phyloP scores from a whole-genome alignment of 768 basidiomycete genomes.

The Guyanaporus albipodus region DNA sequence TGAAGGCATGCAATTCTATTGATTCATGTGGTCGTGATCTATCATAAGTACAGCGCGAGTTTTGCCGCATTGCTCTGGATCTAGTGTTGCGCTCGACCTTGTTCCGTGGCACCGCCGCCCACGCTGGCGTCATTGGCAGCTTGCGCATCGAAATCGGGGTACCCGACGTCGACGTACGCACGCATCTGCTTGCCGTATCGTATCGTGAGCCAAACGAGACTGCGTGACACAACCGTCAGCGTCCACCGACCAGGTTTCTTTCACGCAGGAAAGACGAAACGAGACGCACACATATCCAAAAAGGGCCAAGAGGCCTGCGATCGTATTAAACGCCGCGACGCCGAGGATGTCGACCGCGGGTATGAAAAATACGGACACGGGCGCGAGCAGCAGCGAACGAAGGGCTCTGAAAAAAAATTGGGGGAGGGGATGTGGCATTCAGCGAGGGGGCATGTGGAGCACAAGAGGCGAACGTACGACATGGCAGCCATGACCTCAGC shows the following conservation, averaged over 20 bases:
- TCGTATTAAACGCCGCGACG: conserved; percentile 43
- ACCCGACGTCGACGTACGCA: conserved; percentile 54
- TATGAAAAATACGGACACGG: conserved; percentile 13
- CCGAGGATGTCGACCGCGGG: conserved; percentile 51
- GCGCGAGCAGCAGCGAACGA: conserved; percentile 18
- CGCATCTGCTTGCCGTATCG: conserved; percentile 55
- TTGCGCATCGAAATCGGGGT: conserved; percentile 31
- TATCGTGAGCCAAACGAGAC: conserved; percentile 50
- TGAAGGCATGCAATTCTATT: too few species aligned
- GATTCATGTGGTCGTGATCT: too few species aligned
- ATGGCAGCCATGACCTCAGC: conserved; percentile 59
- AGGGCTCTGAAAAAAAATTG: conserved; percentile 11
- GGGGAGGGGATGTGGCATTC: not conserved
- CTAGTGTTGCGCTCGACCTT: not conserved
- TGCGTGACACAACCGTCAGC: conserved; percentile 23
- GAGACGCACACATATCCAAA: conserved; percentile 49
- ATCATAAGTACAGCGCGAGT: too few species aligned
- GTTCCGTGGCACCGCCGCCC: not conserved
- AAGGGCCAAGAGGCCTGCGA: conserved; percentile 45
- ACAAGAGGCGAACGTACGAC: conserved; percentile 35
- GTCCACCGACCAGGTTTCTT: too few species aligned
- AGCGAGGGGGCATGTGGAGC: not conserved
- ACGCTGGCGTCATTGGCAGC: not conserved
- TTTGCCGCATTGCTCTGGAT: too few species aligned
- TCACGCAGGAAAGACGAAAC: too few species aligned